phyloP scores from a whole-genome alignment of 768 basidiomycete genomes.

The Multifurca ochricompacta region DNA sequence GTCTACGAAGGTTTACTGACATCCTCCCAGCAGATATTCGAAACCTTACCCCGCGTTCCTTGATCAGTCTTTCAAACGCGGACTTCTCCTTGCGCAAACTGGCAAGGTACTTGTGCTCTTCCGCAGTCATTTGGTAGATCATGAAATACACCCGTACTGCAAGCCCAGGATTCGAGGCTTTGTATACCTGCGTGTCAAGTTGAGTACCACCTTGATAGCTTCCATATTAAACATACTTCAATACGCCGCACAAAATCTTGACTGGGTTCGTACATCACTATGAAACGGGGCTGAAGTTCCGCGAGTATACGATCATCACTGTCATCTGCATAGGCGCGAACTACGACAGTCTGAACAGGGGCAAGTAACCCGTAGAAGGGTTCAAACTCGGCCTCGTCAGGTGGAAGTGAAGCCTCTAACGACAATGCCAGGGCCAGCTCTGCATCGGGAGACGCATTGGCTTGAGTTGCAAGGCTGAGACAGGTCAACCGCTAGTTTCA shows the following conservation, averaged over 20 bases:
- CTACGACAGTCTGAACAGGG: slow-evolving; percentile 73
- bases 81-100: slow-evolving; percentile 88
- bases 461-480: slow-evolving; percentile 15
- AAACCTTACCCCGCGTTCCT: slow-evolving; percentile 74
- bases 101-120: slow-evolving; percentile 93
- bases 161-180: slow-evolving; percentile 73
- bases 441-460: slow-evolving; percentile 30
- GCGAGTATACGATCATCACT: slow-evolving; percentile 82
- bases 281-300: slow-evolving; percentile 84
- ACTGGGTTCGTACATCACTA: slow-evolving; percentile 93
- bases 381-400: slow-evolving; percentile 49
- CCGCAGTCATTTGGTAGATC: slow-evolving; percentile 87
- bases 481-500: not conserved
- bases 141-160: slow-evolving; percentile 90
- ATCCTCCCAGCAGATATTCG: not conserved
- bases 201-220: not conserved
- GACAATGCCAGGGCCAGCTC: slow-evolving; percentile 27
- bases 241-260: slow-evolving; percentile 88
- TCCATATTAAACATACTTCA: slow-evolving; percentile 47
- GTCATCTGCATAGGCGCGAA: slow-evolving; percentile 87
- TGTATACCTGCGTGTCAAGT: slow-evolving; percentile 59
- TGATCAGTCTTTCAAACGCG: slow-evolving; percentile 86
- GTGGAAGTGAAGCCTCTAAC: slow-evolving; percentile 7
- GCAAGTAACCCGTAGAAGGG: slow-evolving; percentile 69
- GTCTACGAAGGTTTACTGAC: slow-evolving; percentile 37